A percentile compares a stretch with the other conserved stretches of the same genome.
These are phyloP conservation scores for Tricholoma matsutake DNA, from an alignment of 768 basidiomycete species.

Conservation along the genomic window DNA sequence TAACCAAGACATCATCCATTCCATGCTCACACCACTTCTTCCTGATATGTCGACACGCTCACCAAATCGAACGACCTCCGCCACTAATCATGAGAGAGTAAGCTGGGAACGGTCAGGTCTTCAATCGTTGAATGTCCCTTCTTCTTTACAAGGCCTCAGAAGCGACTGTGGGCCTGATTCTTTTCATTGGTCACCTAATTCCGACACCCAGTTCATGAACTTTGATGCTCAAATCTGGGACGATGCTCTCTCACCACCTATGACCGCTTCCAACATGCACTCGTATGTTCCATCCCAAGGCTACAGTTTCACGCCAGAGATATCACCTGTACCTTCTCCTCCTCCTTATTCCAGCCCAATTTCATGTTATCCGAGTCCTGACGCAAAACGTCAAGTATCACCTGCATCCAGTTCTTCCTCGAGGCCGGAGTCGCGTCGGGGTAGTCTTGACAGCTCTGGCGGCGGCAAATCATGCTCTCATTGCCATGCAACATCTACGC, in stretches of 20 bases:
- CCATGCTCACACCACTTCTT: conserved; percentile 10
- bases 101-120: conserved; percentile 13
- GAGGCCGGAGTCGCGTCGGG: conserved; percentile 22
- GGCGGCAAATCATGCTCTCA: conserved; percentile 42
- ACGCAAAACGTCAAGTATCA: conserved; percentile 17
- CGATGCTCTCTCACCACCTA: conserved; percentile 23
- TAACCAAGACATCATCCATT: conserved; percentile 10
- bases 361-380: conserved; percentile 12
- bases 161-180: conserved; percentile 17
- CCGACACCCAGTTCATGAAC: conserved; percentile 24
- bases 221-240: conserved; percentile 26
- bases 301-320: conserved; percentile 27
- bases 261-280: conserved; percentile 20
- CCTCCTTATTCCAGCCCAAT: conserved; percentile 15
- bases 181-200: conserved; percentile 18
- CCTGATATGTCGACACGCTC: conserved; percentile 8
- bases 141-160: conserved; percentile 4
- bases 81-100: conserved; percentile 1
- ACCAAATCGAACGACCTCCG: not conserved
- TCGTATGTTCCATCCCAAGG: conserved; percentile 17
- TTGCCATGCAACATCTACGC: conserved; percentile 45
- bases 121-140: not conserved
- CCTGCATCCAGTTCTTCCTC: conserved; percentile 20
- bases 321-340: conserved; percentile 34
- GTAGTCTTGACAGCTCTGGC: conserved; percentile 28